Base-by-base conservation (phyloP, 2,329 filamentous ascomycete genomes). In the Pestalotiopsis sp. region DNA sequence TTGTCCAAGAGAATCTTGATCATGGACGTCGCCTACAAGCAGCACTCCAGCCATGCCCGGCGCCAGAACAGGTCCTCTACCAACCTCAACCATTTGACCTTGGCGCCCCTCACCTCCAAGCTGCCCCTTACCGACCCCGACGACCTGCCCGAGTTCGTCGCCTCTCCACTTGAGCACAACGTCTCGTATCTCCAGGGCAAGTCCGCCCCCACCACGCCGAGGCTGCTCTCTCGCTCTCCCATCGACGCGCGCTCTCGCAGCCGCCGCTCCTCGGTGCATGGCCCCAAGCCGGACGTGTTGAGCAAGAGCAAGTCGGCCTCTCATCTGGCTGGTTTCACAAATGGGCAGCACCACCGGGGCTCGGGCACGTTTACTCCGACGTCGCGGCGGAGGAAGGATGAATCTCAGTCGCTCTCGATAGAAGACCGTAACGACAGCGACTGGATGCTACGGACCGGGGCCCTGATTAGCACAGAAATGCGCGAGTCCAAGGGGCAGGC, bases 401-500 rank as follows among this genome's bases (percentile, higher is more conserved):
- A 75, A n/a, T 75, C 72, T 59, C 36, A 60, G 31, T 41, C 36
- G 1, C 74, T 76, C 45, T 74, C 80, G 52, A 76, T 77, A 67
- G 75, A 70, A 65, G 77, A 85, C 70, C 79, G 79, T 49, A 81
- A 81, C 68, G 85, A 90, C 73, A 87, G 86, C 68, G 90, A 91
- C 78, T 92, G 90, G 90, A 80, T 92, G 60, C 82, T 91, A 27
- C 85, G 90, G 38, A 86, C 89, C 0, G 90, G 90, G 61, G 88
- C 88, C 6, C 76, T 90, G 61, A 86, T 92, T 73, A 87, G 87
- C 68, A 86, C 85, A 65, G 88, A 90, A 75, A 83, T 89, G 20
- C 83, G 90, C 68, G 90, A 92, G 75, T 90, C 83, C 74, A 92
- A 92, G 78, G 91, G 91, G 14, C 90, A 92, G 78, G 81, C 86